Evolutionary conservation across 2,329 filamentous ascomycete species (phyloP), one percentile per base, ranked within the genome.

Genomic region (Allantophomopsis lycopodina): DNA sequence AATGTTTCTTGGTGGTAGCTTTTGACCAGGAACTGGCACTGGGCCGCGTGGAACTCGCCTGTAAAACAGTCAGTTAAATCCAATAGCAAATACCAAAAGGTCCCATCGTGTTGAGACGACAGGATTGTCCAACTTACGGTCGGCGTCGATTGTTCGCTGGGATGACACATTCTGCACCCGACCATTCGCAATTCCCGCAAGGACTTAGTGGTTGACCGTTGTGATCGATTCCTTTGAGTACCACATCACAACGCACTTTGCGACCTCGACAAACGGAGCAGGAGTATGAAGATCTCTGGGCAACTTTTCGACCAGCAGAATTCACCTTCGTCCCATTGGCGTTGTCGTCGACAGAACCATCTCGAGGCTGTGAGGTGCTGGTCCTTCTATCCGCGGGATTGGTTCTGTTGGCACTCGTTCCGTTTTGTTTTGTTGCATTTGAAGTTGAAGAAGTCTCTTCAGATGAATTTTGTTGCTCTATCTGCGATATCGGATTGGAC

Each of bases 241-340:
- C 44, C 10, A 94, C 87, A 64, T 95, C 88, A 65, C 88, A 95
- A 42, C 88, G 76, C 33, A 95, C 88, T 59, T 95, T 95, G 55
- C 88, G 78, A 42, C 83, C 79, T 52, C 88, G 75, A 61, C 88
- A 94, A 51, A 82, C 86, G 46, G 86, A 84, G 58, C 88, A 95
- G 14, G 88, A 88, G 50, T 89, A 83, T 8, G 87, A 86, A n/a
- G 88, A 87, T 55, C 88, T 75, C 53, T 87, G 73, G 63, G 94
- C 95, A 34, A 55, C 47, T 2, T 48, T 48, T 28, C 50, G 51
- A 0, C 46, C 40, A 34, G 50, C 48, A 20, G 48, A 48, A 44
- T 50, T 46, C 32, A 32, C 43, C 40, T 51, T 47, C 6, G 48
- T 21, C 13, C 42, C 41, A 1, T 44, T 45, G n/a, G 44, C 35